These are phyloP conservation scores for Phellopilus nigrolimitatus DNA, from an alignment of 1,284 basidiomycete genomes.

Conservation along the genomic window DNA sequence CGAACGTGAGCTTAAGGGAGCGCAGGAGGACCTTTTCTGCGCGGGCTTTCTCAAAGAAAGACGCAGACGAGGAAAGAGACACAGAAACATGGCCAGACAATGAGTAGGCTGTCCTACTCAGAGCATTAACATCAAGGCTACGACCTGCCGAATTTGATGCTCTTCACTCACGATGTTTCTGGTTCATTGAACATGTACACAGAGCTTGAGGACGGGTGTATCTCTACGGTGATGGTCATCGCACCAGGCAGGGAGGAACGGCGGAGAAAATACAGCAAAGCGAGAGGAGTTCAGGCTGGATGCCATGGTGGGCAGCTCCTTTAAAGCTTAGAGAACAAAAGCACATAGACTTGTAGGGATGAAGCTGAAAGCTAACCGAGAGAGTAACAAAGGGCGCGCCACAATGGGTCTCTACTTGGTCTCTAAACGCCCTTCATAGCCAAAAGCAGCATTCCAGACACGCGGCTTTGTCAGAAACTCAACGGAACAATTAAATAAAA, in stretches of 20 bases:
- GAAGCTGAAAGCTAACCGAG: not conserved
- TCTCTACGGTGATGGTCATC: conserved; percentile 62
- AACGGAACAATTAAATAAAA: too few species aligned
- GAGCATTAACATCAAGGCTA: conserved; percentile 14
- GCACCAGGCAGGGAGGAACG: not conserved
- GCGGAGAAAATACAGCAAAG: not conserved
- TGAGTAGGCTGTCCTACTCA: conserved; percentile 63
- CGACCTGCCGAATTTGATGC: not conserved
- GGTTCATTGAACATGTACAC: conserved; percentile 65
- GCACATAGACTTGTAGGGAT: not conserved
- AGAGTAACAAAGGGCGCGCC: not conserved
- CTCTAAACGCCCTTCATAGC: too few species aligned
- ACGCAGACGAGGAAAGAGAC: conserved; percentile 45
- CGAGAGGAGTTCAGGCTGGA: not conserved
- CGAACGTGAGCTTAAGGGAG: conserved; percentile 67
- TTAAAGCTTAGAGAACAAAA: conserved; percentile 4
- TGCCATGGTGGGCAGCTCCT: not conserved
- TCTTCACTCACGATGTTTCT: conserved; percentile 54
- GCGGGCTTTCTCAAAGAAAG: conserved; percentile 45
- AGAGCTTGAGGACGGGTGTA: conserved; percentile 47
- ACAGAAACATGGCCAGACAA: conserved; percentile 69
- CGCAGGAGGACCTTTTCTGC: conserved; percentile 50
- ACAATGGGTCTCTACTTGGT: not conserved
- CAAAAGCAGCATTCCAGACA: too few species aligned
- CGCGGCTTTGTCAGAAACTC: not conserved